Percentiles rank a stretch among this genome's conserved stretches.
phyloP scores from a whole-genome alignment of 2,329 filamentous ascomycete species.

The Nannizzia gypsea region DNA sequence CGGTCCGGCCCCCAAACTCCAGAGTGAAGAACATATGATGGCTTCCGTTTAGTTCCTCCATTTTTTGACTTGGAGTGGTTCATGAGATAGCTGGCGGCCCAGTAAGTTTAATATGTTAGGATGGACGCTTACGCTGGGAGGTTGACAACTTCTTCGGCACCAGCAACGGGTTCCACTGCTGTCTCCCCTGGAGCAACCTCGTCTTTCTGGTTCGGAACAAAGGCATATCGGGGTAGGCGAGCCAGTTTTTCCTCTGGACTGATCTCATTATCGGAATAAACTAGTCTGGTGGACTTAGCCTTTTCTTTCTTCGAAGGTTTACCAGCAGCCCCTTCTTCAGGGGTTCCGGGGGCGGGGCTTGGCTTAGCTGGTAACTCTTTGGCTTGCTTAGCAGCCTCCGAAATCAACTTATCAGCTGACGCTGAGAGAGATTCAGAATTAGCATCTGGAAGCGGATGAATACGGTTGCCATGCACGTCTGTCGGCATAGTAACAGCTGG shows the following conservation, averaged over 20 bases:
- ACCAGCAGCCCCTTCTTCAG: constrained; percentile 27
- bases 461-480: constrained; percentile 15
- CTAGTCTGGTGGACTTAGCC: constrained; percentile 54
- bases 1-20: neutral
- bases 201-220: constrained; percentile 38
- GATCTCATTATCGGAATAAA: constrained; percentile 67
- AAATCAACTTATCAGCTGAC: constrained; percentile 43
- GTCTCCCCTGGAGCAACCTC: constrained; percentile 27
- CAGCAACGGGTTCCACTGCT: constrained; percentile 25
- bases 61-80: constrained; percentile 8
- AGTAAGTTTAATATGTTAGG: constrained; percentile 3
- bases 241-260: constrained; percentile 90
- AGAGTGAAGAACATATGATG: constrained; percentile 5
- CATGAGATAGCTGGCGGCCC: constrained; percentile 15
- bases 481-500: constrained; percentile 16
- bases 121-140: constrained; percentile 2
- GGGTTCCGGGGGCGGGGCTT: constrained; percentile 20
- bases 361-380: constrained; percentile 26
- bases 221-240: constrained; percentile 61
- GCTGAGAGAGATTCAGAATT: constrained; percentile 26
- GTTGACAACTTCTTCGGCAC: constrained; percentile 26
- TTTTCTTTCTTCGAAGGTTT: constrained; percentile 57
- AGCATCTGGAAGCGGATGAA: constrained; percentile 20
- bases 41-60: neutral
- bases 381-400: constrained; percentile 37